Conservation (phyloP, 2,329 filamentous ascomycete genomes). For the Coniosporium tulheliwenetii region DNA sequence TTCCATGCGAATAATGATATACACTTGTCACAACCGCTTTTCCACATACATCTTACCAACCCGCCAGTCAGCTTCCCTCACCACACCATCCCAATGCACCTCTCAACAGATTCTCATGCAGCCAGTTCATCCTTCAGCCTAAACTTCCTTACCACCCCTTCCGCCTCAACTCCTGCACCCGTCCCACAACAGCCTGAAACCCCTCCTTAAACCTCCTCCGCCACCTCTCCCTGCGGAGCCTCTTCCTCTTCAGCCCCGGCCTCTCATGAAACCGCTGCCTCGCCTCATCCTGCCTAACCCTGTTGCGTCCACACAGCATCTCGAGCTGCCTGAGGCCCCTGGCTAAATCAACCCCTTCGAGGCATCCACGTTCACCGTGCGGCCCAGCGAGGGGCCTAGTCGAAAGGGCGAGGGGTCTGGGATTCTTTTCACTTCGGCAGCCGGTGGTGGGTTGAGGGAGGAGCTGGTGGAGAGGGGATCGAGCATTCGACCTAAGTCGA, state of each 20-base stretch:
- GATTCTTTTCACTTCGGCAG: neutral
- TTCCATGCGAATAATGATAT: too few species aligned
- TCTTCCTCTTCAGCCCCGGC: conserved; percentile 61
- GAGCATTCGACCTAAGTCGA: neutral
- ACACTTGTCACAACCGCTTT: too few species aligned
- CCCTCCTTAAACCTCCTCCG: conserved; percentile 50
- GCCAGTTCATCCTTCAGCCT: too few species aligned
- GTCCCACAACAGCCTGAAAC: conserved; percentile 46
- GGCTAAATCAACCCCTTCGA: conserved; percentile 27
- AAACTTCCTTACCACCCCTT: conserved; percentile 56
- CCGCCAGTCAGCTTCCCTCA: too few species aligned
- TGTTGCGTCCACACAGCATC: conserved; percentile 35
- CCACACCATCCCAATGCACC: too few species aligned
- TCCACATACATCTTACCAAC: too few species aligned
- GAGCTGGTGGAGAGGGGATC: neutral
- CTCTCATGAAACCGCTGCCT: conserved; percentile 60
- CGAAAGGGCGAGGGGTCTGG: conserved; percentile 6
- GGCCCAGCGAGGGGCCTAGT: conserved; percentile 23
- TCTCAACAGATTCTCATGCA: too few species aligned
- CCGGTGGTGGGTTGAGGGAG: neutral
- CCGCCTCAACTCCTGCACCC: conserved; percentile 54
- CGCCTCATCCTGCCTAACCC: conserved; percentile 37
- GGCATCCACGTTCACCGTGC: conserved; percentile 20
- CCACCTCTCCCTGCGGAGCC: conserved; percentile 55
- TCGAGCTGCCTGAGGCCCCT: conserved; percentile 30